A percentile compares a stretch with the other conserved stretches of the same genome.
Conservation (phyloP, 2,329 filamentous ascomycete genomes). For the Aspergillus hiratsukae region DNA sequence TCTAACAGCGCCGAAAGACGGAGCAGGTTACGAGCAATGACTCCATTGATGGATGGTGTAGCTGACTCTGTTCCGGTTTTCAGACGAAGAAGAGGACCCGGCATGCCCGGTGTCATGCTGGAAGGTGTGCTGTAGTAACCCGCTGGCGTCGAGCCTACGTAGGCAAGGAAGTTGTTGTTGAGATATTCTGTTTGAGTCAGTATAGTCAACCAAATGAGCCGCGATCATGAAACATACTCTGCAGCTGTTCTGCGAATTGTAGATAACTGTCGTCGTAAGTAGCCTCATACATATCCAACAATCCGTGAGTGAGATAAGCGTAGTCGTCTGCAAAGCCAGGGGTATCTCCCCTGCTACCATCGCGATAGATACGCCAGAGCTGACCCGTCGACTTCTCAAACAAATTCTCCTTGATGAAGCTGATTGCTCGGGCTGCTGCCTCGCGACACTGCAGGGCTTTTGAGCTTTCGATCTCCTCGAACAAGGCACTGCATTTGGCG, state of each 20-base stretch:
- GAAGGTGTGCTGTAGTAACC: conserved; percentile 41
- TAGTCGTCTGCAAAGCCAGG: conserved; percentile 90
- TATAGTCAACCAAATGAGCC: conserved; percentile 3
- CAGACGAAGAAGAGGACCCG: conserved; percentile 65
- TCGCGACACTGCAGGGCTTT: conserved; percentile 58
- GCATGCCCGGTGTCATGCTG: conserved; percentile 57
- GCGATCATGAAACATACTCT: conserved; percentile 51
- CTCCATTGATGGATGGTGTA: conserved; percentile 83
- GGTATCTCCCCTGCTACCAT: conserved; percentile 58
- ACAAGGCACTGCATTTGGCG: conserved; percentile 65
- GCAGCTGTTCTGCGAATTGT: conserved; percentile 74
- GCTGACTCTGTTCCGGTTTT: conserved; percentile 96
- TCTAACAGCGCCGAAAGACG: conserved; percentile 67
- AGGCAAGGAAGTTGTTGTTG: conserved; percentile 72
- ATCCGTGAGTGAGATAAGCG: conserved; percentile 76
- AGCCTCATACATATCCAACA: conserved; percentile 78
- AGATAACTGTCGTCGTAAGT: conserved; percentile 73
- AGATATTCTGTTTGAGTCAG: conserved; percentile 57
- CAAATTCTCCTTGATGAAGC: conserved; percentile 68
- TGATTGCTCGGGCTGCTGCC: conserved; percentile 63
- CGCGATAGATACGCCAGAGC: conserved; percentile 70
- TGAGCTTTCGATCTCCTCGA: conserved; percentile 57
- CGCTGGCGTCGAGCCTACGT: conserved; percentile 35
- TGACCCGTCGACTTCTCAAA: conserved; percentile 62
- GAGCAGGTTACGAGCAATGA: conserved; percentile 83